Evolutionary conservation across 306 rosid genomes (phyloP), one percentile per base, ranked within the genome.

Genomic region (Lathyrus tuberosus): DNA sequence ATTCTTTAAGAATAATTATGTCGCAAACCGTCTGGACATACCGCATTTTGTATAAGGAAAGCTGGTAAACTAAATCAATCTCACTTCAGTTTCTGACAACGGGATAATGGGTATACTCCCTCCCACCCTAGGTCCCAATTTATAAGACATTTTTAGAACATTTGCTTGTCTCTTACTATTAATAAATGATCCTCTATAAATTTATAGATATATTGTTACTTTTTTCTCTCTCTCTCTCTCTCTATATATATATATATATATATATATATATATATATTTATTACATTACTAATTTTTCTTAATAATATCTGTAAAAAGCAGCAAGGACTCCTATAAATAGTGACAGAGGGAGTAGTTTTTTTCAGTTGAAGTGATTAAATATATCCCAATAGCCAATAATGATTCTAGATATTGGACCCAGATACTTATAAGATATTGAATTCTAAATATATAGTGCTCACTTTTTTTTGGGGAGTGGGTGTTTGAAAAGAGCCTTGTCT

Each of bases 391-490:
- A 72, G 24, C 66, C 51, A 20, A 53, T 42, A 18, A 41, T 40
- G 37, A n/a, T 47, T 47, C 53, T 46, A 46, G 8, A 33, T 33
- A 33, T 33, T 26, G 30, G 30, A 33, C 37, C 6, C 37, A 33
- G 22, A 62, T 41, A 37, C 62, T 22, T 40, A 15, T 46, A 38
- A 47, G 60, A 74, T 38, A 35, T 24, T 67, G 66, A 51, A n/a
- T 59, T 72, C 66, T 52, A 11, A 10, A 14, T 18, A 30, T 42
- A 22, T 10, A 5, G 31, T 48, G 58, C 37, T 67, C 5, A 14
- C 40, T 4, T 3, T 57, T 57, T 57, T 28, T 49, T 33, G 0
- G 42, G 60, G 47, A n/a, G 35, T 5, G 22, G 4, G 14, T 33
- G 41, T 33, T 28, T 57, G 8, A 57, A 14, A 40, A 47, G 44